These are phyloP conservation scores for Corymbia maculata DNA, from an alignment of 345 rosid genomes.

Conservation along the genomic window DNA sequence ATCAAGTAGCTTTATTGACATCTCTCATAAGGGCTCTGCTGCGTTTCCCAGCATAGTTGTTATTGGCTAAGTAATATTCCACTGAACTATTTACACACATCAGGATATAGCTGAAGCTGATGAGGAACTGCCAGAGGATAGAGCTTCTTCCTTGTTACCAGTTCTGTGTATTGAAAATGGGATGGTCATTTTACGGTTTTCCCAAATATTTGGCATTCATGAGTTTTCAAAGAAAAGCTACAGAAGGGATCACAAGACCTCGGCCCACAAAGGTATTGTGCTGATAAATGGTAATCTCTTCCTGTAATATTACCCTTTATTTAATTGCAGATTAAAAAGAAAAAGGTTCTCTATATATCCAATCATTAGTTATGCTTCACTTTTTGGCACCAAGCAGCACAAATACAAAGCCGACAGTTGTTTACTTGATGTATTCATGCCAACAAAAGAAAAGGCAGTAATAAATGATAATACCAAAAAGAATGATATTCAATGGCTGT, in stretches of 20 bases:
- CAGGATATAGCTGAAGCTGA: constrained; percentile 33
- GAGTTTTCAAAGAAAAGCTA: constrained; percentile 55
- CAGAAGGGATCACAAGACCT: constrained; percentile 55
- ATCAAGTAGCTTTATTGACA: not conserved
- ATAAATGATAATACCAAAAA: not conserved
- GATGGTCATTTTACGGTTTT: constrained; percentile 70
- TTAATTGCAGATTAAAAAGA: not conserved
- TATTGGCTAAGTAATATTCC: not conserved
- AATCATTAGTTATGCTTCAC: not conserved
- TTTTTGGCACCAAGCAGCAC: not conserved
- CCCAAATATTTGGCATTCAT: constrained; percentile 93
- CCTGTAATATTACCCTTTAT: not conserved
- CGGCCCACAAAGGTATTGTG: constrained; percentile 47
- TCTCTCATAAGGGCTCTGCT: not conserved
- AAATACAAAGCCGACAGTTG: not conserved
- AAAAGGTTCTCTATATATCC: not conserved
- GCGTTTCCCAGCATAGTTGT: not conserved
- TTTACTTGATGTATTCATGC: not conserved
- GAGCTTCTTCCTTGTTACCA: constrained; percentile 55
- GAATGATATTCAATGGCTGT: not conserved
- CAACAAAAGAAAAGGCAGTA: not conserved
- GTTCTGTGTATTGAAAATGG: constrained; percentile 83
- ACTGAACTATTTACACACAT: not conserved
- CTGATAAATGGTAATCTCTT: not conserved
- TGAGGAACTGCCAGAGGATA: constrained; percentile 32